Conservation (phyloP, 306 rosid genomes). For the Sicyos baderoa region DNA sequence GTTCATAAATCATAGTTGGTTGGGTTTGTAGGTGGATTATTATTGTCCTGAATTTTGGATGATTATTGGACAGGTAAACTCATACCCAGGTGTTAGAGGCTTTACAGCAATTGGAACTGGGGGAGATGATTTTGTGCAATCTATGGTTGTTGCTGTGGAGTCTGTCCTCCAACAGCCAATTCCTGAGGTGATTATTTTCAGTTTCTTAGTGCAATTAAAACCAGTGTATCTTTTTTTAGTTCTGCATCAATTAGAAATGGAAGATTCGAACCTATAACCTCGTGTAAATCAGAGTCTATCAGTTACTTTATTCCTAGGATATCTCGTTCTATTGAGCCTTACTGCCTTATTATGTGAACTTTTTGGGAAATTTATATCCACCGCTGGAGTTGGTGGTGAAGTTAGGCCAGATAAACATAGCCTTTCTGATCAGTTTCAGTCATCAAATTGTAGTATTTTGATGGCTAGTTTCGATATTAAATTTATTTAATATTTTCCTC, state of each 20-base stretch:
- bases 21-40: not conserved
- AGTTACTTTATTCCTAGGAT: not conserved
- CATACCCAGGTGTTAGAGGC: constrained; percentile 84
- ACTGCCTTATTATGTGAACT: not conserved
- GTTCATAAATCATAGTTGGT: not conserved
- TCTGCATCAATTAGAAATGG: too few relatives aligned
- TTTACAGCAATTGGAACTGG: constrained; percentile 89
- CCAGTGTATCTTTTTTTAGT: not conserved
- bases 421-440: not conserved
- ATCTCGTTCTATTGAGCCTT: too few relatives aligned
- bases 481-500: too few relatives aligned
- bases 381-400: not conserved
- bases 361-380: not conserved
- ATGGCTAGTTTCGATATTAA: too few relatives aligned
- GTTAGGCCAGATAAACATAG: not conserved
- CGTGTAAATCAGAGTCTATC: too few relatives aligned
- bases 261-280: too few relatives aligned
- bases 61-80: constrained; percentile 48
- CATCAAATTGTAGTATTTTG: not conserved
- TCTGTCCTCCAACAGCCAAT: constrained; percentile 21
- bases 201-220: not conserved
- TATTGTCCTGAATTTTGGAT: not conserved
- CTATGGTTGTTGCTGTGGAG: constrained; percentile 17
- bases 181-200: constrained; percentile 19
- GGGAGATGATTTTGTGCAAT: constrained; percentile 20